Evolutionary conservation across 441 rosid genomes (phyloP).

Genomic region (Aleurites moluccanus): DNA sequence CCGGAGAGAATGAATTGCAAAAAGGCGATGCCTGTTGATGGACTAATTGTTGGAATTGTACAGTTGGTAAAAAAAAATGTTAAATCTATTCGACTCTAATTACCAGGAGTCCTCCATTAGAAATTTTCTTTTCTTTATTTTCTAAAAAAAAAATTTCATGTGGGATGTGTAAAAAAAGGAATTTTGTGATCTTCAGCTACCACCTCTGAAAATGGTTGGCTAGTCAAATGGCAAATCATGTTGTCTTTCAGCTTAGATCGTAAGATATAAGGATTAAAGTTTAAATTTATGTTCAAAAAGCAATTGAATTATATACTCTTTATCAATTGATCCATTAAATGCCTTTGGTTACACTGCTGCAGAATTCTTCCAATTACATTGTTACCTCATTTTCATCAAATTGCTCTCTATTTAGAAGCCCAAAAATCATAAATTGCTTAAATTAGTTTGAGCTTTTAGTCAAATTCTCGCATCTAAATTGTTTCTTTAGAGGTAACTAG

Average conservation of each 20-base stretch:
- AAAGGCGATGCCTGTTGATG: conserved; percentile 31
- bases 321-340: conserved; percentile 2
- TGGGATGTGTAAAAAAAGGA: conserved; percentile 37
- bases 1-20: conserved; percentile 34
- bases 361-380: neutral
- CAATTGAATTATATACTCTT: conserved; percentile 14
- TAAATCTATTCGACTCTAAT: conserved; percentile 29
- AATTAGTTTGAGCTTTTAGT: neutral
- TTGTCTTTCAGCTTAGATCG: conserved; percentile 29
- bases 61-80: conserved; percentile 52
- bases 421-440: neutral
- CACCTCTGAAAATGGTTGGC: conserved; percentile 24
- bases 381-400: neutral
- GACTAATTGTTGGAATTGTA: conserved; percentile 46
- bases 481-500: neutral
- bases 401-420: neutral
- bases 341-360: neutral
- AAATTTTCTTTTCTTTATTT: no score
- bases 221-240: conserved; percentile 34
- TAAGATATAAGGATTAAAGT: conserved; percentile 24
- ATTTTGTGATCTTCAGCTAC: conserved; percentile 33
- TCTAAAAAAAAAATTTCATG: conserved; percentile 24
- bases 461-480: neutral
- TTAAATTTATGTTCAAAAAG: neutral
- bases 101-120: conserved; percentile 27